Percentiles rank a stretch among this genome's conserved stretches.
These are phyloP conservation scores for Pleurozium schreberi DNA, from an alignment of 225 moss, liverwort and hornwort genomes.

Conservation along the genomic window DNA sequence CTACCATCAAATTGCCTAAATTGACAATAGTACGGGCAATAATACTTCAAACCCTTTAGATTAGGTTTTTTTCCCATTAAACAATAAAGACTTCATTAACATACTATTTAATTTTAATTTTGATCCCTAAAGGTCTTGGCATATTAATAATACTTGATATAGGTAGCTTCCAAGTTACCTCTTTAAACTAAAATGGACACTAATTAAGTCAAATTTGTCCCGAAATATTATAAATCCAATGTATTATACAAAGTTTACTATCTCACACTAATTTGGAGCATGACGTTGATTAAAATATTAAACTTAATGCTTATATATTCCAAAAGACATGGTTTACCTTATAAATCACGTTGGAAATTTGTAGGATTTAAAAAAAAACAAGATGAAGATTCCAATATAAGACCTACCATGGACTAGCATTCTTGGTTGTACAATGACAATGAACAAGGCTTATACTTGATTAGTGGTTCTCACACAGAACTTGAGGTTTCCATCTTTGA, in stretches of 20 bases:
- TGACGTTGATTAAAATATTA: not conserved
- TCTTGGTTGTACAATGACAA: not conserved
- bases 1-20: not conserved
- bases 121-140: not conserved
- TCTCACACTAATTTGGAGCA: not conserved
- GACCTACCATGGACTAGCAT: no score
- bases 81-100: not conserved
- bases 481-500: not conserved
- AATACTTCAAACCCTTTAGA: not conserved
- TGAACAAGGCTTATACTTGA: accelerated
- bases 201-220: not conserved
- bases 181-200: not conserved
- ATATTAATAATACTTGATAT: not conserved
- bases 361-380: not conserved
- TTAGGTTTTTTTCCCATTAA: not conserved
- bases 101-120: not conserved
- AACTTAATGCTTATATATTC: not conserved
- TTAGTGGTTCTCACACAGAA: not conserved
- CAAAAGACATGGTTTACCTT: not conserved
- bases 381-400: not conserved
- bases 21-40: not conserved
- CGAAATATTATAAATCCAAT: not conserved
- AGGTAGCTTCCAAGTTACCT: not conserved
- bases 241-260: not conserved
- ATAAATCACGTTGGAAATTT: no score